Evolutionary conservation across 352 stramenopile genomes (phyloP).

Genomic region (Globisporangium spinosum): DNA sequence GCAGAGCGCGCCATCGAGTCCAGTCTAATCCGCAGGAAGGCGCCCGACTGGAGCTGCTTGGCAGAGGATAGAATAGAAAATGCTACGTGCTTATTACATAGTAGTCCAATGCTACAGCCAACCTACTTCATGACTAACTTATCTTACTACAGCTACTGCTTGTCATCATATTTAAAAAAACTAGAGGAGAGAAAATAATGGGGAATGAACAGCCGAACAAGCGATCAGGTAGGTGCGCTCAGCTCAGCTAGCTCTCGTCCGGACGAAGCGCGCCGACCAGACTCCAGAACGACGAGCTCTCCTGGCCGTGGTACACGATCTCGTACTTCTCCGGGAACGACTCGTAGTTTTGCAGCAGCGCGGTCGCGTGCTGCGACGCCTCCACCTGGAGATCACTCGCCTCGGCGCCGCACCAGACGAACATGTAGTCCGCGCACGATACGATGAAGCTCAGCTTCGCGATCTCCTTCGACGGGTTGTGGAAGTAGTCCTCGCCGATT

Average conservation of each 20-base stretch:
- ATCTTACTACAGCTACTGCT: slow-evolving; percentile 4
- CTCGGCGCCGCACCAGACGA: slow-evolving; percentile 73
- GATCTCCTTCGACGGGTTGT: slow-evolving; percentile 51
- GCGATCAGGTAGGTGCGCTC: neutral
- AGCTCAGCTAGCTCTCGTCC: slow-evolving; percentile 20
- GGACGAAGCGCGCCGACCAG: slow-evolving; percentile 44
- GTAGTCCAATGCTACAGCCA: slow-evolving; percentile 5
- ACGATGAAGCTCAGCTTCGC: slow-evolving; percentile 66
- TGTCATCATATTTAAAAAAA: neutral
- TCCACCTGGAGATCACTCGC: slow-evolving; percentile 50
- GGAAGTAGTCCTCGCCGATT: slow-evolving; percentile 51
- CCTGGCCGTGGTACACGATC: slow-evolving; percentile 62
- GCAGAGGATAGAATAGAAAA: neutral
- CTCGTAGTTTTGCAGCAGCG: slow-evolving; percentile 74
- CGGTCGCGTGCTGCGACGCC: slow-evolving; percentile 50
- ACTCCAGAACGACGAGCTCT: slow-evolving; percentile 68
- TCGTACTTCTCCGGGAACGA: slow-evolving; percentile 71
- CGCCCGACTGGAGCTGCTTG: neutral
- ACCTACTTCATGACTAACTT: neutral
- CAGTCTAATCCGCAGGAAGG: neutral
- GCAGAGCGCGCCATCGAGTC: neutral
- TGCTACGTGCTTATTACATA: slow-evolving; percentile 3
- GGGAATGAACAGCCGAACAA: neutral
- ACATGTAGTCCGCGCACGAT: slow-evolving; percentile 69
- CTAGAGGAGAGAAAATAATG: neutral